Evolutionary conservation across 768 basidiomycete species (phyloP), one percentile per base, ranked within the genome.

Genomic region (Hygrocybe punicea): DNA sequence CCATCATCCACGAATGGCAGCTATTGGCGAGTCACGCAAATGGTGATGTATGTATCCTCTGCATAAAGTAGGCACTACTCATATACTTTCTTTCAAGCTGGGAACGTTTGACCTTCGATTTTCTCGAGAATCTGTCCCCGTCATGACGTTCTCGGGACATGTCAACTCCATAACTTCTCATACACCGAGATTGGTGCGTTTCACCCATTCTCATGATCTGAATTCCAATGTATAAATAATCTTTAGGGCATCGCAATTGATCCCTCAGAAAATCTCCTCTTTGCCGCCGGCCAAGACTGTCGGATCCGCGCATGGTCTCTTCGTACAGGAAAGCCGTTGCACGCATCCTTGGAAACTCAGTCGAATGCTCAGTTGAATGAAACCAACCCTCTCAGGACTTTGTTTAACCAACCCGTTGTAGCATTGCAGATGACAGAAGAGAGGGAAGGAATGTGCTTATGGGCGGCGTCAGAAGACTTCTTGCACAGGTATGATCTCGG

Each of bases 301-400:
- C 77, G 76, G 33, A 78, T 91, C 57, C 82, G 86, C 21, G 80
- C 78, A 2, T 91, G 89, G 89, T 87, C 86, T 10, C 67, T 91
- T 8, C 75, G 69, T 14, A 80, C 78, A 7, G 88, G 87, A 4
- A 70, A 69, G 14, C 71, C 71, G 4, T 58, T 85, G 17, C 58
- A 19, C 63, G 72, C 67, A 56, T 46, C 65, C 19, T 40, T n/a
- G n/a, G n/a, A n/a, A n/a, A n/a, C n/a, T n/a, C n/a, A n/a, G n/a
- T n/a, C 29, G 8, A 29, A 29, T 4, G 4, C 29, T 29, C 29
- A 29, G 8, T 8, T 29, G 29, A 29, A 29, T 8, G 29, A 29
- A 29, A 53, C 34, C 24, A 74, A 67, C 60, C 73, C 74, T 40
- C 77, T 78, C 53, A 61, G 55, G 13, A 55, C 61, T 16, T 56